Percentiles rank a stretch among this genome's conserved stretches.
Evolutionary conservation across 352 stramenopile genomes (phyloP).

Genomic region (Phytophthora citricola): DNA sequence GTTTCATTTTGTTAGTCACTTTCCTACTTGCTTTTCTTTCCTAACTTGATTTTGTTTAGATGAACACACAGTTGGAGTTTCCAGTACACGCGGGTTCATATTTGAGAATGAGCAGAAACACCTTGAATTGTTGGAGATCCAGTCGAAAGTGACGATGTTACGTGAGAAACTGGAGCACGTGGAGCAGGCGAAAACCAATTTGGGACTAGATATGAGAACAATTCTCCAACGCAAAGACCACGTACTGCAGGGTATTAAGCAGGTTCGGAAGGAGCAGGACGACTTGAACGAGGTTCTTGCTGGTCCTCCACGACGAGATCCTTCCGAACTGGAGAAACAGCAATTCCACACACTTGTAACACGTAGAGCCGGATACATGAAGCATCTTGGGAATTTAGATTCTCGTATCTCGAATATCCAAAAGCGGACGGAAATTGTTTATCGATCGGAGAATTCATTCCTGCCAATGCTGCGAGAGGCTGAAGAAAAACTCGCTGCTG

Average conservation of each 20-base stretch:
- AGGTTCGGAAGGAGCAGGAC: constrained; percentile 55
- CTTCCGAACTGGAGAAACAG: constrained; percentile 62
- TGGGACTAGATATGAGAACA: constrained; percentile 51
- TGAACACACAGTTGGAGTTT: constrained; percentile 58
- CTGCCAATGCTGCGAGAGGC: constrained; percentile 41
- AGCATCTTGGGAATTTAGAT: constrained; percentile 60
- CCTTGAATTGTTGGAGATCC: constrained; percentile 54
- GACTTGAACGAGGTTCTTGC: constrained; percentile 53
- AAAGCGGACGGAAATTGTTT: constrained; percentile 50
- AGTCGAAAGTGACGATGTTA: constrained; percentile 57
- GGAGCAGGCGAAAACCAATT: constrained; percentile 43
- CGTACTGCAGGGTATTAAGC: constrained; percentile 54
- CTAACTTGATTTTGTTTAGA: constrained; percentile 29
- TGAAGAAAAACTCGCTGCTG: constrained; percentile 21
- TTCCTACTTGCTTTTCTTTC: constrained; percentile 13
- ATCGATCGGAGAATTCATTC: constrained; percentile 50
- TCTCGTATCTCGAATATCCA: constrained; percentile 51
- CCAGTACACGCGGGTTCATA: constrained; percentile 47
- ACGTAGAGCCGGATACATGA: constrained; percentile 45
- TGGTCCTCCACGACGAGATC: constrained; percentile 68
- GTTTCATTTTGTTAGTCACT: background rate
- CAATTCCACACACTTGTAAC: constrained; percentile 68
- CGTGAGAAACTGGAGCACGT: constrained; percentile 64
- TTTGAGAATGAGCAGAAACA: constrained; percentile 60
- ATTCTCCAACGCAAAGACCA: constrained; percentile 60